Evolutionary conservation across 148 eudicot genomes (phyloP).

Genomic region (Rheum nobile): DNA sequence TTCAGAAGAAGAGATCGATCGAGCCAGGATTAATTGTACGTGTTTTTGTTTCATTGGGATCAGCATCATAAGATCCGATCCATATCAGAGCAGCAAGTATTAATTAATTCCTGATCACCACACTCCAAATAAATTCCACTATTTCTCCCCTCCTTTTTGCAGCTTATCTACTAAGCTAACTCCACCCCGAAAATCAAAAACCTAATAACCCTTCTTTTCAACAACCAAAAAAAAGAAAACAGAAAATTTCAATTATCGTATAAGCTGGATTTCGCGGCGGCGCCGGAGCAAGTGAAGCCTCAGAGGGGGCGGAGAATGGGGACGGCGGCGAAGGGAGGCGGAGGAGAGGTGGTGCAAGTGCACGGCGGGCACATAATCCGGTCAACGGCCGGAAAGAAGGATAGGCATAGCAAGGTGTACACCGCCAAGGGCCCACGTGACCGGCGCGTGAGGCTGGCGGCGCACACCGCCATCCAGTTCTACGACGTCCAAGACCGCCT

Average conservation of each 20-base stretch:
- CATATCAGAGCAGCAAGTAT: background rate
- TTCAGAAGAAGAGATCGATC: background rate
- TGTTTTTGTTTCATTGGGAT: background rate
- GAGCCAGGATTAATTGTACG: background rate
- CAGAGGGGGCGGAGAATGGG: background rate
- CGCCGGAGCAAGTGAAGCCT: background rate
- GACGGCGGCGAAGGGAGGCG: background rate
- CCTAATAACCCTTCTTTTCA: too few relatives aligned
- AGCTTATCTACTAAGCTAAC: too few relatives aligned
- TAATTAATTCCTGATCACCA: too few relatives aligned
- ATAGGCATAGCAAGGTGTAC: slow-evolving; percentile 38
- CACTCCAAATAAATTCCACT: too few relatives aligned
- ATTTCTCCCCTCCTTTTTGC: too few relatives aligned
- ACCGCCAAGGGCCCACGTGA: slow-evolving; percentile 37
- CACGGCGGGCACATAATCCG: slow-evolving; percentile 40
- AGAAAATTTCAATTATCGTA: too few relatives aligned
- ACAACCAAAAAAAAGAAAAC: background rate
- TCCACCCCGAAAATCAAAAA: too few relatives aligned
- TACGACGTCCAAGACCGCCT: slow-evolving; percentile 36
- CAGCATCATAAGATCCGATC: slow-evolving; percentile 1
- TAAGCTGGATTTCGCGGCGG: background rate
- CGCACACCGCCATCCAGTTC: slow-evolving; percentile 38
- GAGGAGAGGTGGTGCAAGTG: slow-evolving; percentile 28
- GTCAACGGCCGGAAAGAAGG: slow-evolving; percentile 27
- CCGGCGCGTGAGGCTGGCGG: slow-evolving; percentile 31